Base-by-base conservation (phyloP, 768 basidiomycete genomes). In the Lactifluus subvellereus region DNA sequence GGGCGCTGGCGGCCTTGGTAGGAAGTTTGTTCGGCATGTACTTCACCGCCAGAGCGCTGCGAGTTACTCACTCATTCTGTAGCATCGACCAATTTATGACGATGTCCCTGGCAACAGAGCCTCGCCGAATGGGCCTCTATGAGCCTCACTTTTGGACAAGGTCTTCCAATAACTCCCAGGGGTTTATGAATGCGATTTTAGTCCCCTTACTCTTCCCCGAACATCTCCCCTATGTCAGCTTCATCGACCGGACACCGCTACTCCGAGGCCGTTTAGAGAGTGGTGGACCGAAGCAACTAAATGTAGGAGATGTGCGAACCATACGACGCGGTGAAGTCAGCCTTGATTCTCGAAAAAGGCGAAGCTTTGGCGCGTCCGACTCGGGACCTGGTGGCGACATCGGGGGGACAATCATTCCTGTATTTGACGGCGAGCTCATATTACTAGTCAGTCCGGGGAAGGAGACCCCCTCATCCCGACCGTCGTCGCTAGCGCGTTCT, bases 61-160 rank as follows among this genome's bases (percentile, higher is more conserved):
- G 38, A 49, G 57, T 55, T 45, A 65, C 65, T 53, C 14, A 22
- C 2, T 57, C 53, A 30, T 22, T 50, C 32, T 57, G 14, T 66
- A 90, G 87, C 8, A 75, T 88, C 64, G 89, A 89, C 30, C 87
- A 89, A 64, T 91, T 90, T 68, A 87, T 86, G 82, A 84, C 87
- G 0, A 77, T 90, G 20, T 92, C 91, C 2, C 72, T 90, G 38
- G 83, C 87, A 43, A 83, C 86, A 16, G 91, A 93, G 68, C 84
- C 89, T 7, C 81, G 85, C 22, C 78, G 85, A n/a, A 85, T 81
- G 71, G 87, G 88, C 8, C 73, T 87, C 2, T 91, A 89, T 60
- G 88, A 90, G 66, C 88, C 89, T 0, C 83, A 86, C 67, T 90
- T 86, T 73, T 92, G 89, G 89, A 75, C 78, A 5, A 79, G 80